These are phyloP conservation scores for Cucurbita pepo DNA, from an alignment of 306 rosid species.

Conservation along the genomic window DNA sequence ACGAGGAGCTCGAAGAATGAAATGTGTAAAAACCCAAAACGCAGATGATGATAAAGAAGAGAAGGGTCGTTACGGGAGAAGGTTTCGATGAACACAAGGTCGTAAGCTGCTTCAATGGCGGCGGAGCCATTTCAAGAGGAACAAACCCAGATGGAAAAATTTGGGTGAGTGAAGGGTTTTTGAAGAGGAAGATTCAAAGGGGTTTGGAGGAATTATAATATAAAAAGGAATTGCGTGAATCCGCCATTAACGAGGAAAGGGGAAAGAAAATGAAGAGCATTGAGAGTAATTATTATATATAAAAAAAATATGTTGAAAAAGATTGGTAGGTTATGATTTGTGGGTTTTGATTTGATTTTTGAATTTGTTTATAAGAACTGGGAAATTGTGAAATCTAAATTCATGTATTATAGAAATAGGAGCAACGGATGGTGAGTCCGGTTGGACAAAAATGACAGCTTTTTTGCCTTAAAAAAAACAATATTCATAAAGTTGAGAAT, in stretches of 20 bases:
- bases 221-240: background rate
- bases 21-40: constrained; percentile 42
- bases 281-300: background rate
- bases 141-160: background rate
- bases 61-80: constrained; percentile 22
- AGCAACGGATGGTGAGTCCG: background rate
- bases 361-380: background rate
- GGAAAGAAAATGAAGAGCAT: background rate
- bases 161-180: background rate
- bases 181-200: background rate
- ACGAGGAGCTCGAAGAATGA: constrained; percentile 22
- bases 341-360: background rate
- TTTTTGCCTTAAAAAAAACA: background rate
- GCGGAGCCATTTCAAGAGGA: constrained; percentile 27
- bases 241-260: constrained; percentile 1
- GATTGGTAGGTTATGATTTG: background rate
- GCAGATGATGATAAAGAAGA: constrained; percentile 26
- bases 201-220: background rate
- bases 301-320: background rate
- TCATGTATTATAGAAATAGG: background rate
- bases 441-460: background rate
- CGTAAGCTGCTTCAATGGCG: constrained; percentile 17
- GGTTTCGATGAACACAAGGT: constrained; percentile 24
- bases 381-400: background rate
- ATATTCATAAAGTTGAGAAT: background rate